Evolutionary conservation across 257 asterid species (phyloP), one percentile per base, ranked within the genome.

Genomic region (Catharanthus roseus): DNA sequence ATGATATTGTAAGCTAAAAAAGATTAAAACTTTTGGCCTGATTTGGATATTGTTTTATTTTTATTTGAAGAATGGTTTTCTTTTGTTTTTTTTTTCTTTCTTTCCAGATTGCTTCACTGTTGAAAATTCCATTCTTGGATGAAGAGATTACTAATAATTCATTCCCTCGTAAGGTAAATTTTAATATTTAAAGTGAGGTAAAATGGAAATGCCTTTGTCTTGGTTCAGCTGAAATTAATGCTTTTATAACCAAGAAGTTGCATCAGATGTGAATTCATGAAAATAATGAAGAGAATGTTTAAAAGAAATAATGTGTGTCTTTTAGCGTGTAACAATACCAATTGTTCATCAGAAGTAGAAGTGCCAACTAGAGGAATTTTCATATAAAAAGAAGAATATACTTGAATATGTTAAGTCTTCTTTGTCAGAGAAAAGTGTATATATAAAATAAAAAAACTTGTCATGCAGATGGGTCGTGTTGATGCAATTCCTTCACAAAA

Each of bases 61-160:
- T 34, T 42, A 1, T 19, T 12, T 51, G 50, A 70, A 75, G 29
- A 29, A 19, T 54, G 71, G 16, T 36, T 4, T 23, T 57, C 10
- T 51, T 63, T 53, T 51, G 13, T 60, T 26, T 71, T 41, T 68
- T 63, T 23, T 53, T 51, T 5, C 55, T 26, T 71, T 41, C 66
- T 63, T 23, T 47, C 77, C 87, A 95, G 99, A 88, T 89, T 78
- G 96, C 99, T 1, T 89, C 97, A 0, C 72, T 95, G 85, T 79
- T 95, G 84, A 95, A 92, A 82, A 95, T 95, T 74, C 97, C 93
- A 50, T 88, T 85, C 76, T 74, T 95, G 66, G 97, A 86, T 73
- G 99, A 95, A 73, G 97, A 95, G 82, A 84, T 68, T 78, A 73
- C 85, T 5, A 80, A 86, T 72, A 82, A 65, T 71, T 93, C 93